Base-by-base conservation (phyloP, 2,329 filamentous ascomycete genomes). In the Zasmidium angulare region DNA sequence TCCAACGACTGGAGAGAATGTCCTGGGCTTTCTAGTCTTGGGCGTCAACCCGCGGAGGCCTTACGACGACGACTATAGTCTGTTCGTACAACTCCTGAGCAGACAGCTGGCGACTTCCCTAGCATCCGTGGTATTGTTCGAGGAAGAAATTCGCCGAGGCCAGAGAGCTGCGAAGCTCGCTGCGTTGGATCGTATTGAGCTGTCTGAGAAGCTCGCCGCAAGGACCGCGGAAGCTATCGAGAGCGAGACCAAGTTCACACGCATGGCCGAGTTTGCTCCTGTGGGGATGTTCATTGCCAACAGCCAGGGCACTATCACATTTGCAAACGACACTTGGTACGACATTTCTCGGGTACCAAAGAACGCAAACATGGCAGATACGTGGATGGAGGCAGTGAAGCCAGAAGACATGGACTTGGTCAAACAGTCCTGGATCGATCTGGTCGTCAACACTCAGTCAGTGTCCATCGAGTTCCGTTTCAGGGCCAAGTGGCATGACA, bases 201-300 rank as follows among this genome's bases (percentile, higher is more conserved):
- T 95, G 2, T 90, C 89, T 0, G 84, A 90, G 71, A 88, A 93
- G 70, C 80, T 95, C 14, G 86, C 86, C 47, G 80, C 88, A 26
- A 76, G 81, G 50, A 84, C 82, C 1, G 79, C 83, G 69, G 81
- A 84, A 71, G 82, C 81, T 2, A 78, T 79, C 23, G 82, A 84
- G 57, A 82, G 86, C 70, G 90, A 95, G 72, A 87, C 89, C 29
- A 88, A 88, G 59, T 95, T 95, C 71, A 91, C 89, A 0, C 82
- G 89, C 48, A 92, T 95, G 89, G 89, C 90, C 1, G 90, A 93
- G 69, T 90, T 91, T 63, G 89, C 89, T 0, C 90, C 90, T 0
- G 90, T 93, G 1, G 91, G 90, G 24, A 88, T 96, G 77, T 93
- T 93, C 72, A 93, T 95, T 65, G 89, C 89, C n/a, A 84, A 91